Conservation (phyloP, 2,329 filamentous ascomycete species). For the Bipolaris cookei region DNA sequence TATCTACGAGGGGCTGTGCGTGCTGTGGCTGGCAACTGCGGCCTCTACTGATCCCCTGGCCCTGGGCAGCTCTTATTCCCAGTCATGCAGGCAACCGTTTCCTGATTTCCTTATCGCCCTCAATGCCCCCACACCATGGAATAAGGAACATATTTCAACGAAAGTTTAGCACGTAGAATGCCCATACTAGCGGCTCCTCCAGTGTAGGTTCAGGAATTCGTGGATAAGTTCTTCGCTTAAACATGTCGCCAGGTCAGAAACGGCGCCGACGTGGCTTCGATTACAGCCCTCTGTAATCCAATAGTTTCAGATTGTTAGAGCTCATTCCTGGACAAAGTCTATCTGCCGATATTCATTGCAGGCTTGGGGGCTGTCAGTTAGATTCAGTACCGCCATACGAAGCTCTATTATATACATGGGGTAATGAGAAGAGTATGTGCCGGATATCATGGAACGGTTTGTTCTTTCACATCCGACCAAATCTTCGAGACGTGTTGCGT, state of each 20-base stretch:
- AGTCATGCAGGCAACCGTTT: no score
- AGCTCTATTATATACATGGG: not conserved
- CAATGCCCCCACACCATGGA: not conserved
- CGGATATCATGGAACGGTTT: constrained; percentile 10
- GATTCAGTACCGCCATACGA: constrained; percentile 14
- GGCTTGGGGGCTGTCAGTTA: constrained; percentile 10
- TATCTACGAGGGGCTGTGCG: no score
- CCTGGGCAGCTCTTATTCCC: no score
- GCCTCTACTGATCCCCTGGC: no score
- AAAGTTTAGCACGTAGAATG: not conserved
- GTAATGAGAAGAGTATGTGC: constrained; percentile 3
- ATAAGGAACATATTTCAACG: not conserved
- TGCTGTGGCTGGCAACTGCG: no score
- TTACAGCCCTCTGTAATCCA: constrained; percentile 12
- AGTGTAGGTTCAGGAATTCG: not conserved
- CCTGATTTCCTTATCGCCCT: not conserved
- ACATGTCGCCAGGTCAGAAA: constrained; percentile 9
- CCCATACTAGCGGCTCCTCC: not conserved
- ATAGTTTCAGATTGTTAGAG: constrained; percentile 14
- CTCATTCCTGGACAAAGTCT: constrained; percentile 9
- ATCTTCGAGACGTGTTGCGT: constrained; percentile 8
- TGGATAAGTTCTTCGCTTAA: not conserved
- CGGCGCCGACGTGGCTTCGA: constrained; percentile 11
- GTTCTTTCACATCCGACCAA: constrained; percentile 6
- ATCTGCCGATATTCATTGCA: constrained; percentile 15